Conservation (phyloP, 2,329 filamentous ascomycete species). For the Colletotrichum australisinense region DNA sequence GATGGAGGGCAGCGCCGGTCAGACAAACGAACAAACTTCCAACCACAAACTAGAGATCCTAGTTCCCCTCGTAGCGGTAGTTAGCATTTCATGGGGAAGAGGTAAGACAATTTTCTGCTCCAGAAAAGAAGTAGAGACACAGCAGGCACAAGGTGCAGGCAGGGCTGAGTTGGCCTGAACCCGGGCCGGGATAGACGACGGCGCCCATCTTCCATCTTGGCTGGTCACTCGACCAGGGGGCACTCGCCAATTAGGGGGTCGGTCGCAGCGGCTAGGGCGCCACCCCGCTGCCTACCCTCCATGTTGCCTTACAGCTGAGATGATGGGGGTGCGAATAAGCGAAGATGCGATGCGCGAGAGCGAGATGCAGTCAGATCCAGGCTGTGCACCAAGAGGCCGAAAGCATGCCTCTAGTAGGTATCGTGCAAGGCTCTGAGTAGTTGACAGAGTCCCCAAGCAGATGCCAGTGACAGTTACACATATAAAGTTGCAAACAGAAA, state of each 20-base stretch:
- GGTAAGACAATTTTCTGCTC: not conserved
- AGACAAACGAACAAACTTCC: constrained; percentile 18
- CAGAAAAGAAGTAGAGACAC: constrained; percentile 1
- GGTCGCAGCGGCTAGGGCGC: constrained; percentile 25
- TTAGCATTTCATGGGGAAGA: not conserved
- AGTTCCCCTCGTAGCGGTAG: not conserved
- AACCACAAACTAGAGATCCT: constrained; percentile 6
- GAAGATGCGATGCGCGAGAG: not conserved
- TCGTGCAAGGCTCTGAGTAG: constrained; percentile 7
- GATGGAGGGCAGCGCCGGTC: constrained; percentile 17
- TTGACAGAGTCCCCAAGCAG: not conserved
- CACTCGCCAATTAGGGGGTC: constrained; percentile 14
- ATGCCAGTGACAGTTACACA: not conserved
- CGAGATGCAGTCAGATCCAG: constrained; percentile 29
- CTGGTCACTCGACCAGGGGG: constrained; percentile 32
- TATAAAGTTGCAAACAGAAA: not conserved
- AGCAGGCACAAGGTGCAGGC: constrained; percentile 22
- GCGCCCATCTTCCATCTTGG: constrained; percentile 12
- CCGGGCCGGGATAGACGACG: constrained; percentile 18
- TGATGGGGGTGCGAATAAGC: not conserved
- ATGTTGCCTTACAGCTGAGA: not conserved
- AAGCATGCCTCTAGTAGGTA: not conserved
- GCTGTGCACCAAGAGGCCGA: constrained; percentile 16
- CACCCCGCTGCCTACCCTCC: constrained; percentile 21
- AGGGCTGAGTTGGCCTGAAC: constrained; percentile 28